A percentile compares a stretch with the other conserved stretches of the same genome.
Conservation (phyloP, 768 basidiomycete genomes). For the Tricholoma matsutake region DNA sequence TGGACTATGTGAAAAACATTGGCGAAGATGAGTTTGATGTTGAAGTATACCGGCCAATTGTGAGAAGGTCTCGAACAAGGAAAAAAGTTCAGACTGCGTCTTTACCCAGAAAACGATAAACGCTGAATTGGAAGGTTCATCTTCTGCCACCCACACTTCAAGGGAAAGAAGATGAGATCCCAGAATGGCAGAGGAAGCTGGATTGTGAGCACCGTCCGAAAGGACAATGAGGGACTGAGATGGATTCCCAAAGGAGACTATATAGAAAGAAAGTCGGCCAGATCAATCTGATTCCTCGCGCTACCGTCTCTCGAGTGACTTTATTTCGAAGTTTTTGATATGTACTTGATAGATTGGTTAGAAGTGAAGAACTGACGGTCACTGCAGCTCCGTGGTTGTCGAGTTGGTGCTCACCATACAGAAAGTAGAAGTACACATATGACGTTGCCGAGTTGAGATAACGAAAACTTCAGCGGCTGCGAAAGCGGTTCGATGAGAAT, state of each 20-base stretch:
- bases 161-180: slow-evolving; percentile 31
- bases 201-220: slow-evolving; percentile 94
- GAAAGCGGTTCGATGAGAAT: slow-evolving; percentile 36
- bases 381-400: slow-evolving; percentile 77
- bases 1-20: too few species aligned
- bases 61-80: too few species aligned
- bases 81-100: too few species aligned
- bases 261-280: slow-evolving; percentile 78
- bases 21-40: too few species aligned
- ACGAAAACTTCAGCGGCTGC: slow-evolving; percentile 39
- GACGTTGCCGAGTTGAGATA: slow-evolving; percentile 41
- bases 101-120: too few species aligned
- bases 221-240: slow-evolving; percentile 43
- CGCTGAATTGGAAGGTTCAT: slow-evolving; percentile 14
- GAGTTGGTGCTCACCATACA: slow-evolving; percentile 82
- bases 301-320: slow-evolving; percentile 50
- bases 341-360: slow-evolving; percentile 36
- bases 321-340: slow-evolving; percentile 21
- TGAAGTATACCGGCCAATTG: too few species aligned
- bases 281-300: slow-evolving; percentile 73
- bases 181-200: slow-evolving; percentile 67
- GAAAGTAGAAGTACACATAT: slow-evolving; percentile 51
- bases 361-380: slow-evolving; percentile 55
- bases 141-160: slow-evolving; percentile 42
- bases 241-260: slow-evolving; percentile 22